These are phyloP conservation scores for Magnaporthiopsis rhizophila DNA, from an alignment of 2,329 filamentous ascomycete species.

Conservation along the genomic window DNA sequence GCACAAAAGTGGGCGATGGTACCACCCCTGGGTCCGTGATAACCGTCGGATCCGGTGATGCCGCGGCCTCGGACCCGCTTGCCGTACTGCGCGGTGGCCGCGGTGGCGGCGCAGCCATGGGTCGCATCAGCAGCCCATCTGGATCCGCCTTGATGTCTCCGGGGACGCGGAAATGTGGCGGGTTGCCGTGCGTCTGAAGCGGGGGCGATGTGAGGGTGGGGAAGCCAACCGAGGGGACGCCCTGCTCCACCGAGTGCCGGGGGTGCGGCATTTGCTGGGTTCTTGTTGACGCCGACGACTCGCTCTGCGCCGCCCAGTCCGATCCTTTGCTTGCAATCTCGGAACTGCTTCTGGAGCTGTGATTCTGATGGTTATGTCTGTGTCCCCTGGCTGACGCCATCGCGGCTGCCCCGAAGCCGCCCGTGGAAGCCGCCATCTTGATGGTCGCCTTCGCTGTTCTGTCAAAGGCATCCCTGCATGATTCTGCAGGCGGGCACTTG, in stretches of 20 bases:
- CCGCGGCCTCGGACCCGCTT: conserved; percentile 25
- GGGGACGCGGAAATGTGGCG: conserved; percentile 19
- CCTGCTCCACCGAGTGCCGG: conserved; percentile 14
- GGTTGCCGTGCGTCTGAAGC: conserved; percentile 23
- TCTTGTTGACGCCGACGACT: conserved; percentile 5
- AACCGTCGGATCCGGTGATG: conserved; percentile 15
- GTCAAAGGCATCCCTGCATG: conserved; percentile 89
- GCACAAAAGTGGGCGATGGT: conserved; percentile 21
- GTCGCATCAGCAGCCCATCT: conserved; percentile 17
- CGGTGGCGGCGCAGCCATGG: not conserved
- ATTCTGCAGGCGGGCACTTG: conserved; percentile 90
- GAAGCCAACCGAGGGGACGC: conserved; percentile 14
- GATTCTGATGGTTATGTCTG: not conserved
- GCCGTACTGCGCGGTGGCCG: conserved; percentile 24
- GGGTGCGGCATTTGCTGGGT: conserved; percentile 12
- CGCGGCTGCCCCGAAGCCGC: conserved; percentile 57
- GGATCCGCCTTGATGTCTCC: conserved; percentile 28
- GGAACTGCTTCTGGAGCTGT: conserved; percentile 17
- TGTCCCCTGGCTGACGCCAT: not conserved
- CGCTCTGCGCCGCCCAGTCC: not conserved
- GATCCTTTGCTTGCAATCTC: not conserved
- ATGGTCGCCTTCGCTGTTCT: conserved; percentile 93
- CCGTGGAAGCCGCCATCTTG: conserved; percentile 85
- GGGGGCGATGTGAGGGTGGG: conserved; percentile 32
- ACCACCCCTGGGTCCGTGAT: conserved; percentile 12